phyloP scores from a whole-genome alignment of 2,329 filamentous ascomycete genomes.

The Microcyclosporella mali region DNA sequence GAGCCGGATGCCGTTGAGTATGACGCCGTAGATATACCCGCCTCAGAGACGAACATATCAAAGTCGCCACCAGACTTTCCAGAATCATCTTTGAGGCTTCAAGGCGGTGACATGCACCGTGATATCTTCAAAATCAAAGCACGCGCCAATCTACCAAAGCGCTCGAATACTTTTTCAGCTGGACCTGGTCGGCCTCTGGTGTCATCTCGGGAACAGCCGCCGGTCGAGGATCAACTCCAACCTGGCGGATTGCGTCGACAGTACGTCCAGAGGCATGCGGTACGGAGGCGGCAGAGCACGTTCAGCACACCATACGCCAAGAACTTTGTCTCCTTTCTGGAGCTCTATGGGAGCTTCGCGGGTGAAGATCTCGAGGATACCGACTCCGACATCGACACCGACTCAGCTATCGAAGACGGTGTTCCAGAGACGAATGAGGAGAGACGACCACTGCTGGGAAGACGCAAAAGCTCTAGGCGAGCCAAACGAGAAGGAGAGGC shows the following conservation, averaged over 20 bases:
- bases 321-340: constrained; percentile 70
- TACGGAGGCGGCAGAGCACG: constrained; percentile 34
- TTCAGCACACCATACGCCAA: constrained; percentile 52
- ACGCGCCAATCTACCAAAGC: constrained; percentile 42
- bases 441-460: constrained; percentile 54
- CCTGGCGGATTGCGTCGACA: constrained; percentile 52
- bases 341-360: constrained; percentile 70
- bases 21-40: constrained; percentile 8
- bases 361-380: constrained; percentile 60
- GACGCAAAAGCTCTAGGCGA: constrained; percentile 48
- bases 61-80: constrained; percentile 10
- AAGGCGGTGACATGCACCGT: constrained; percentile 72
- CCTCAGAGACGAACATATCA: constrained; percentile 5
- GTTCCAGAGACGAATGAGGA: constrained; percentile 52
- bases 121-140: constrained; percentile 70
- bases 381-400: constrained; percentile 44
- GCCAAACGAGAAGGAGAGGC: constrained; percentile 53
- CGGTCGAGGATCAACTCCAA: constrained; percentile 41
- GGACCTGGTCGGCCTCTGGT: constrained; percentile 24
- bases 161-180: constrained; percentile 62
- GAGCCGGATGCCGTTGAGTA: constrained; percentile 26
- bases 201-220: constrained; percentile 20
- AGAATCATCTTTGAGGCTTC: constrained; percentile 64
- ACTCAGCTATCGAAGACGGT: constrained; percentile 50
- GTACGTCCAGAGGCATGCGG: constrained; percentile 44